phyloP scores from a whole-genome alignment of 805 yeast genomes.

The Sungouiozyma intestinalis region DNA sequence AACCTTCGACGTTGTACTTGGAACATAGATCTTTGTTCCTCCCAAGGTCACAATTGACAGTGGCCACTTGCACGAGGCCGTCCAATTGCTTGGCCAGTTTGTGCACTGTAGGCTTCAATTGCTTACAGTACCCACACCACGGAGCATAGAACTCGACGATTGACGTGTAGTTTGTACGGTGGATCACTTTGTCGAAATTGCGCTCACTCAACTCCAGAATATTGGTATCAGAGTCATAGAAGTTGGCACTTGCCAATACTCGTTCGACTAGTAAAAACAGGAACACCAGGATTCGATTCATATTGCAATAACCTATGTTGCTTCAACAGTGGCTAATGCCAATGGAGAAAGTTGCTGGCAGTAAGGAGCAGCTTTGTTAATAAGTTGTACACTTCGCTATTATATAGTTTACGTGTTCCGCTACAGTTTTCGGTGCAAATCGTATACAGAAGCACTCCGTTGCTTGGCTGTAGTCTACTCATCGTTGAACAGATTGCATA shows the following conservation, averaged over 20 bases:
- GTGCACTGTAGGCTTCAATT: conserved; percentile 51
- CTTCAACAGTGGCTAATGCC: too few species aligned
- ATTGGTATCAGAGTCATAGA: conserved; percentile 26
- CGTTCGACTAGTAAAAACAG: neutral
- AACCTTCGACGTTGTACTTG: conserved; percentile 56
- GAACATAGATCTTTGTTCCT: conserved; percentile 62
- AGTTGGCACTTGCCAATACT: conserved; percentile 15
- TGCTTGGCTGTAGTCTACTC: too few species aligned
- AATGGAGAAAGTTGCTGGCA: too few species aligned
- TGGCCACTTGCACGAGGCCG: conserved; percentile 54
- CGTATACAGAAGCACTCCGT: too few species aligned
- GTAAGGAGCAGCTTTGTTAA: too few species aligned
- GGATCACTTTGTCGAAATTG: conserved; percentile 57
- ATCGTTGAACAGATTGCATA: too few species aligned
- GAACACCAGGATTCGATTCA: neutral
- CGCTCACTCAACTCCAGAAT: conserved; percentile 47
- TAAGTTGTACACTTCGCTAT: too few species aligned
- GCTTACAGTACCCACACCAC: conserved; percentile 94
- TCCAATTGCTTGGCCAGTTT: conserved; percentile 54
- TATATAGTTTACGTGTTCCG: too few species aligned
- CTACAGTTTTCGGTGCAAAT: too few species aligned
- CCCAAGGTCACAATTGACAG: conserved; percentile 76
- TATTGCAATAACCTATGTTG: neutral
- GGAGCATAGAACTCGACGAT: conserved; percentile 90
- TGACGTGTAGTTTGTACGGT: conserved; percentile 64